These are phyloP conservation scores for Hyaloscypha variabilis DNA, from an alignment of 495 filamentous ascomycete genomes.

Conservation along the genomic window DNA sequence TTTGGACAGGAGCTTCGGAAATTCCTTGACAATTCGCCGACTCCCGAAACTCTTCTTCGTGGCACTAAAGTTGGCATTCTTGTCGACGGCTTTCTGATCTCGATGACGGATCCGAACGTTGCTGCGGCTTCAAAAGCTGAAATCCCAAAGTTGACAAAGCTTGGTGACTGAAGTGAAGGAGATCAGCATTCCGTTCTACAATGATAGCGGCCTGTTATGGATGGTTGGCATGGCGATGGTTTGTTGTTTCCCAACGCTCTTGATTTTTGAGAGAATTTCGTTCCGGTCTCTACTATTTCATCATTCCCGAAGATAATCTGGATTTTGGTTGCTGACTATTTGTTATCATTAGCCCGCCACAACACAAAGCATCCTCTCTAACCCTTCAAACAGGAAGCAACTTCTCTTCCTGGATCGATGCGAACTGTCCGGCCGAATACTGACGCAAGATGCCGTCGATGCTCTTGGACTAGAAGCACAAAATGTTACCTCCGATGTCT, in stretches of 20 bases:
- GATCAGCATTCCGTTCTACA: slow-evolving; percentile 54
- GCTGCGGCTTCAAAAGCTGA: slow-evolving; percentile 44
- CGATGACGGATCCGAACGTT: slow-evolving; percentile 45
- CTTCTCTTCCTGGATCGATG: slow-evolving; percentile 36
- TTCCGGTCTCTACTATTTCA: too few species aligned
- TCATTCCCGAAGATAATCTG: too few species aligned
- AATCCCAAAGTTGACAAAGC: slow-evolving; percentile 44
- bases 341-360: slow-evolving; percentile 17
- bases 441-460: slow-evolving; percentile 39
- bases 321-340: too few species aligned
- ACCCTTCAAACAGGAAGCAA: slow-evolving; percentile 37
- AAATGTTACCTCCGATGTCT: slow-evolving; percentile 37
- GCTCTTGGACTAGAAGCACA: slow-evolving; percentile 36
- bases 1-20: slow-evolving; percentile 33
- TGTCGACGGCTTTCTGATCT: slow-evolving; percentile 49
- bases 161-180: slow-evolving; percentile 54
- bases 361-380: slow-evolving; percentile 35
- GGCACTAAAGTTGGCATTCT: slow-evolving; percentile 55
- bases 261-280: too few species aligned
- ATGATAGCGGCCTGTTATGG: slow-evolving; percentile 51
- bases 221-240: slow-evolving; percentile 36
- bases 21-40: slow-evolving; percentile 6
- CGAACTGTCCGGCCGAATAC: slow-evolving; percentile 28
- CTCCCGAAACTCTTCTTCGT: slow-evolving; percentile 36
- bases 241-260: too few species aligned